Percentiles rank a stretch among this genome's conserved stretches.
These are phyloP conservation scores for Berberis vulgaris DNA, from an alignment of 164 flowering plant species.

Conservation along the genomic window DNA sequence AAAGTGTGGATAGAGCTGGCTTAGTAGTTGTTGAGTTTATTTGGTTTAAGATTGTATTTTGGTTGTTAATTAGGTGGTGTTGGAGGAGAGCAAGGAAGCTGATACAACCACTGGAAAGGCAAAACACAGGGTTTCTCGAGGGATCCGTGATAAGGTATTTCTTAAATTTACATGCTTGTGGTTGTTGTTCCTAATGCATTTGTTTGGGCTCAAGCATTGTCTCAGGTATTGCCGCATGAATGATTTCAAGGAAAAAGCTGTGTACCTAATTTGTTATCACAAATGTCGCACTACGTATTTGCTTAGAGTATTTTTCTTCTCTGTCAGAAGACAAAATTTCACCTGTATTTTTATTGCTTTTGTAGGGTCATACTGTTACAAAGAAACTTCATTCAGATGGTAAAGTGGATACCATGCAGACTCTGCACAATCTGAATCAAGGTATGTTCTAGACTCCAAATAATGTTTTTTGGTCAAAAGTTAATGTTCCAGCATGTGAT, in stretches of 20 bases:
- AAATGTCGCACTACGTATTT: not conserved
- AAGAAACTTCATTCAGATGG: slow-evolving; percentile 84
- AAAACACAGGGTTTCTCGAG: slow-evolving; percentile 64
- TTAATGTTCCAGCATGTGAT: not conserved
- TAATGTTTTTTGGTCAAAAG: not conserved
- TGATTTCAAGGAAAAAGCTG: not conserved
- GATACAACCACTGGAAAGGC: slow-evolving; percentile 75
- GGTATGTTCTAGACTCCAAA: slow-evolving; percentile 28
- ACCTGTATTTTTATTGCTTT: slow-evolving; percentile 1
- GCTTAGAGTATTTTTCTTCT: not conserved
- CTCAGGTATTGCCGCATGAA: not conserved
- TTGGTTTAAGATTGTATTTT: not conserved
- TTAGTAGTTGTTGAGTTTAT: not conserved
- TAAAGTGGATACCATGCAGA: slow-evolving; percentile 61
- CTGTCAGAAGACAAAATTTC: not conserved
- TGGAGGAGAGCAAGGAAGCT: slow-evolving; percentile 82
- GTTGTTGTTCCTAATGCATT: not conserved
- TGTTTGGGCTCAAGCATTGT: not conserved
- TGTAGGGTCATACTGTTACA: slow-evolving; percentile 76
- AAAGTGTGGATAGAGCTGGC: not conserved
- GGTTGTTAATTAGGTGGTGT: slow-evolving; percentile 29
- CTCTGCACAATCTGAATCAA: slow-evolving; percentile 73
- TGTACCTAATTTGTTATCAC: not conserved
- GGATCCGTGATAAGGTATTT: slow-evolving; percentile 66
- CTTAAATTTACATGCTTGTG: not conserved